These are phyloP conservation scores for Hypoxylon rubiginosum DNA, from an alignment of 2,329 filamentous ascomycete species.

Conservation along the genomic window DNA sequence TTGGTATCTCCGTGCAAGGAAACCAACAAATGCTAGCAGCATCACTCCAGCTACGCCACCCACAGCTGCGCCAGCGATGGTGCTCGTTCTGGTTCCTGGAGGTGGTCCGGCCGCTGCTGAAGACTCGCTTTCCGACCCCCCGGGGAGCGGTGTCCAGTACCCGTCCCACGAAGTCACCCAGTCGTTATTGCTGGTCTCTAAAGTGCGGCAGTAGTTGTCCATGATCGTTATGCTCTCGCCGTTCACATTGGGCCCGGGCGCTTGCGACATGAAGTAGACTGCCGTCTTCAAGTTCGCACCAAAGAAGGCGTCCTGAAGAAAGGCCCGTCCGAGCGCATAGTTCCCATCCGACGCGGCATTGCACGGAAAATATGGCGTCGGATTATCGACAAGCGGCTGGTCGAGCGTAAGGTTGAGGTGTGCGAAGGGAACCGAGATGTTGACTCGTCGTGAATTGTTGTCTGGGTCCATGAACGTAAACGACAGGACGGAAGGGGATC, in stretches of 20 bases:
- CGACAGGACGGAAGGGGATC: constrained; percentile 54
- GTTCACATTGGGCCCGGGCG: constrained; percentile 18
- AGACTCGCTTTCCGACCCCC: not conserved
- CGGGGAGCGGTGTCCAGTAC: constrained; percentile 23
- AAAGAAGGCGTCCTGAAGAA: constrained; percentile 52
- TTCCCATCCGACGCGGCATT: constrained; percentile 35
- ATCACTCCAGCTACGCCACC: constrained; percentile 18
- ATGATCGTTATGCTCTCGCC: constrained; percentile 20
- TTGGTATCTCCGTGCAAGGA: constrained; percentile 8
- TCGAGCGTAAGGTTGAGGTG: constrained; percentile 56
- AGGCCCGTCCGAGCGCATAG: constrained; percentile 56
- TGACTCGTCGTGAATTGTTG: constrained; percentile 48
- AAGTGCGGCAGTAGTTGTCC: constrained; percentile 12
- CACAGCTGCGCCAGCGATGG: constrained; percentile 24
- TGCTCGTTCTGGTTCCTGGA: not conserved
- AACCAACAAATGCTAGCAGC: constrained; percentile 10
- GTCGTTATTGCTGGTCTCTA: constrained; percentile 29
- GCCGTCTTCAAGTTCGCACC: constrained; percentile 25
- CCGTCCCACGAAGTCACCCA: constrained; percentile 38
- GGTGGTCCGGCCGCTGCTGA: not conserved
- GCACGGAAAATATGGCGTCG: constrained; percentile 58
- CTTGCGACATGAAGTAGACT: constrained; percentile 27
- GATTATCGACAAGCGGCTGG: constrained; percentile 49
- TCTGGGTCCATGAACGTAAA: constrained; percentile 53
- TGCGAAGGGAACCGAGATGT: constrained; percentile 57